Percentiles rank a stretch among this genome's conserved stretches.
These are phyloP conservation scores for Hyaloscypha hepaticicola DNA, from an alignment of 495 filamentous ascomycete genomes.

Conservation along the genomic window DNA sequence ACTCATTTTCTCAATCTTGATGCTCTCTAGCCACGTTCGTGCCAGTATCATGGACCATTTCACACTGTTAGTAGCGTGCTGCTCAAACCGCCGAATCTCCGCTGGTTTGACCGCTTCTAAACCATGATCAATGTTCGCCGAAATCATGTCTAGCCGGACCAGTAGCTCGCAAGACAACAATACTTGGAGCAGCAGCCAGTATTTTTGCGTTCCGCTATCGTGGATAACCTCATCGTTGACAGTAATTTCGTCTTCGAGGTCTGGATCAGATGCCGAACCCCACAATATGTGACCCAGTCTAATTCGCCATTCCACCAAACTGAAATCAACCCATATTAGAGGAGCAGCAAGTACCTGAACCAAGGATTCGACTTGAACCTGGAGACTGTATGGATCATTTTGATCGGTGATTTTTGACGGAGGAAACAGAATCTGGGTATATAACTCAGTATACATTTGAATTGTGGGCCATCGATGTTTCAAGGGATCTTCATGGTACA, in stretches of 20 bases:
- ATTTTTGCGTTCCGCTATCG: constrained; percentile 56
- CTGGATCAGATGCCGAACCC: constrained; percentile 49
- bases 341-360: constrained; percentile 53
- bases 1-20: constrained; percentile 45
- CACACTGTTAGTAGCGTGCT: constrained; percentile 58
- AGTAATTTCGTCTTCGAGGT: constrained; percentile 39
- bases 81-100: constrained; percentile 62
- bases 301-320: constrained; percentile 75
- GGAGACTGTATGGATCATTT: constrained; percentile 56
- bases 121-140: constrained; percentile 51
- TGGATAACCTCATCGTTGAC: constrained; percentile 43
- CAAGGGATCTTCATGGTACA: constrained; percentile 40
- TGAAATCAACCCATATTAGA: constrained; percentile 75
- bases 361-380: constrained; percentile 57
- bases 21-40: constrained; percentile 73
- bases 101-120: constrained; percentile 49
- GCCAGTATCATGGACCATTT: constrained; percentile 80
- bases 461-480: constrained; percentile 21
- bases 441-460: constrained; percentile 57
- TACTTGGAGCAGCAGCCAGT: constrained; percentile 79
- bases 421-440: constrained; percentile 56
- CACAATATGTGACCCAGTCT: constrained; percentile 79
- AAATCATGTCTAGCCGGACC: constrained; percentile 69
- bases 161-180: constrained; percentile 75
- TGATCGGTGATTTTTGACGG: constrained; percentile 56